Percentiles rank a stretch among this genome's conserved stretches.
Evolutionary conservation across 768 basidiomycete genomes (phyloP).

Genomic region (Psilocybe cubensis): DNA sequence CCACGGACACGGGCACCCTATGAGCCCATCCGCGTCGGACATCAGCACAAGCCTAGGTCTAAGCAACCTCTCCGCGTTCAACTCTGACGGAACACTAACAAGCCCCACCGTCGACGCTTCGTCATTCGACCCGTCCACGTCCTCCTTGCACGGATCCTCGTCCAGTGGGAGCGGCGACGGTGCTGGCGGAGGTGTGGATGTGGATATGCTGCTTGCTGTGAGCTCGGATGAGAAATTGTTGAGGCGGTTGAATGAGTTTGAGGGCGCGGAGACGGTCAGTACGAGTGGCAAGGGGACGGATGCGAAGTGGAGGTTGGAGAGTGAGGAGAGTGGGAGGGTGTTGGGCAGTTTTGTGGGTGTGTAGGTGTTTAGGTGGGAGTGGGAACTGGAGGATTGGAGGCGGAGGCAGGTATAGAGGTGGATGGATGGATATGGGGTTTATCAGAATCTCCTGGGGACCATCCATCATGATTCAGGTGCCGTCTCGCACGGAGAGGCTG

Average conservation of each 20-base stretch:
- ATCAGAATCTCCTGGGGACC: too few species aligned
- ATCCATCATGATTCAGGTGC: too few species aligned
- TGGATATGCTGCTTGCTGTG: slow-evolving; percentile 65
- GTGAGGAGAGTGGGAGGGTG: slow-evolving; percentile 33
- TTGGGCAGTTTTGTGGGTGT: slow-evolving; percentile 30
- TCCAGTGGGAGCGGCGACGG: slow-evolving; percentile 19
- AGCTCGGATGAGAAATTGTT: slow-evolving; percentile 81
- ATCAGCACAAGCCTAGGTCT: background rate
- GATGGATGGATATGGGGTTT: too few species aligned
- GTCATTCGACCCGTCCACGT: too few species aligned
- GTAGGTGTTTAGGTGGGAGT: background rate
- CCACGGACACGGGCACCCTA: slow-evolving; percentile 10
- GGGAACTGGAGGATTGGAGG: too few species aligned
- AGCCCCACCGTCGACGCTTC: too few species aligned
- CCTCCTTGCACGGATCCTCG: too few species aligned
- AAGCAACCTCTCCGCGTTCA: background rate
- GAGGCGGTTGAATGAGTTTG: slow-evolving; percentile 74
- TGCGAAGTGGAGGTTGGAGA: slow-evolving; percentile 67
- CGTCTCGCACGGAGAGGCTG: too few species aligned
- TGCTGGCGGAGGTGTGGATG: slow-evolving; percentile 23
- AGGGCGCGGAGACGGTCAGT: slow-evolving; percentile 71
- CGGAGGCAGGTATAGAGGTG: too few species aligned
- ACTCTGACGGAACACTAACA: background rate
- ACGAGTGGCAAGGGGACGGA: slow-evolving; percentile 79
- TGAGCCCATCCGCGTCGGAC: background rate